These are phyloP conservation scores for Saccharum officinarum DNA, from an alignment of 176 grass and related monocot genomes.

Conservation along the genomic window DNA sequence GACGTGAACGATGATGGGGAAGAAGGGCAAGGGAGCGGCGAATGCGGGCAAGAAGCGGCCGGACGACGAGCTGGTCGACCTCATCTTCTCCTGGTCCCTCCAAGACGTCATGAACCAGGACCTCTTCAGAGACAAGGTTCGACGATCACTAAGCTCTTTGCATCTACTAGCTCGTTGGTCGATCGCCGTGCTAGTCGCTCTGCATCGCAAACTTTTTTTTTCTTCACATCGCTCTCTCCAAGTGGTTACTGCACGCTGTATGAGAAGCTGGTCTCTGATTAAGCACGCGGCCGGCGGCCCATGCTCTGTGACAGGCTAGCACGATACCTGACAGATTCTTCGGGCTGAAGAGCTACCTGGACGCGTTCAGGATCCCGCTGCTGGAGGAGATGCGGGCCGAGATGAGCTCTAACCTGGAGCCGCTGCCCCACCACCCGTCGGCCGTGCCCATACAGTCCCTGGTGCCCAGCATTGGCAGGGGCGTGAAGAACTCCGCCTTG, in stretches of 20 bases:
- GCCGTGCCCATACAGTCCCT: conserved; percentile 20
- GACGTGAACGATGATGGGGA: conserved; percentile 23
- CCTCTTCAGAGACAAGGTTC: conserved; percentile 57
- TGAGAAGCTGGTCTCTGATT: neutral
- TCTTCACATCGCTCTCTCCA: neutral
- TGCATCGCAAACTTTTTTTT: neutral
- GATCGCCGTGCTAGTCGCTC: no score
- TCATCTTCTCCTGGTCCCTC: conserved; percentile 67
- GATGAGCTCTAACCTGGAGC: conserved; percentile 48
- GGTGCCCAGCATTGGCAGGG: neutral
- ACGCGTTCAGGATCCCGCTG: conserved; percentile 42
- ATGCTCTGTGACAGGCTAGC: conserved; percentile 28
- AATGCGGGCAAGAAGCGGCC: conserved; percentile 10
- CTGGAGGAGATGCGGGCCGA: conserved; percentile 62
- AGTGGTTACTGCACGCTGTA: no score
- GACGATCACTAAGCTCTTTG: neutral
- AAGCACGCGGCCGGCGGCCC: neutral
- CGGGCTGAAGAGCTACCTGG: conserved; percentile 42
- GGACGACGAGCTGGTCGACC: conserved; percentile 41
- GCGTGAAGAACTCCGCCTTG: neutral
- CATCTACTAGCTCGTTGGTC: neutral
- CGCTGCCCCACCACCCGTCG: neutral
- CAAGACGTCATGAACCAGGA: conserved; percentile 55
- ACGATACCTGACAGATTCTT: conserved; percentile 47
- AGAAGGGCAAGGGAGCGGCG: conserved; percentile 32